Evolutionary conservation across 306 rosid genomes (phyloP).

Genomic region (Gastrolobium villosum): DNA sequence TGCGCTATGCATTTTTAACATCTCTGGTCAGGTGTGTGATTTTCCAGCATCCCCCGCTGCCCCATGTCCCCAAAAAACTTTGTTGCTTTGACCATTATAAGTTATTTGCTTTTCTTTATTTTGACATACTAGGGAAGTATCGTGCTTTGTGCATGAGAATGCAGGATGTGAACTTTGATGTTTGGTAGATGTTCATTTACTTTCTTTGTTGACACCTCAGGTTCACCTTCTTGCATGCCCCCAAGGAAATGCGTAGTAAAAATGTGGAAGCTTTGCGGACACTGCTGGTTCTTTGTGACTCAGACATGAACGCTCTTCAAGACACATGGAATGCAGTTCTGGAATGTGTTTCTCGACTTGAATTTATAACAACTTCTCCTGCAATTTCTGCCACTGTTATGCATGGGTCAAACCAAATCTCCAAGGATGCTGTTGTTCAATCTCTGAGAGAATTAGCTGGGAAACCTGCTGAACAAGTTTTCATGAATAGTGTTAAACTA

Average conservation of each 20-base stretch:
- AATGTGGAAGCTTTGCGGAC: constrained; percentile 95
- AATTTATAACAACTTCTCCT: constrained; percentile 86
- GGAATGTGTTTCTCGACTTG: constrained; percentile 98
- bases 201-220: constrained; percentile 65
- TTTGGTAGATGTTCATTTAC: constrained; percentile 43
- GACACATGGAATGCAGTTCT: constrained; percentile 99
- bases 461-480: constrained; percentile 96
- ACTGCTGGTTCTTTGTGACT: constrained; percentile 79
- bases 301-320: constrained; percentile 85
- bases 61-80: neutral
- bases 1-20: constrained; percentile 99
- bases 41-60: constrained; percentile 18
- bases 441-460: constrained; percentile 93
- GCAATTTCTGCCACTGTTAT: constrained; percentile 87
- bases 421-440: constrained; percentile 94
- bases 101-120: constrained; percentile 9
- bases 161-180: constrained; percentile 30
- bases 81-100: constrained; percentile 2
- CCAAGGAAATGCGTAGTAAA: constrained; percentile 99
- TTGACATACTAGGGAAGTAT: constrained; percentile 42
- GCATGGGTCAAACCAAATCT: constrained; percentile 98
- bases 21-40: constrained; percentile 85
- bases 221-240: constrained; percentile 98
- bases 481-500: constrained; percentile 91
- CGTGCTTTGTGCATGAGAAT: constrained; percentile 39